These are phyloP conservation scores for Primulina huaijiensis DNA, from an alignment of 257 asterid species.

Conservation along the genomic window DNA sequence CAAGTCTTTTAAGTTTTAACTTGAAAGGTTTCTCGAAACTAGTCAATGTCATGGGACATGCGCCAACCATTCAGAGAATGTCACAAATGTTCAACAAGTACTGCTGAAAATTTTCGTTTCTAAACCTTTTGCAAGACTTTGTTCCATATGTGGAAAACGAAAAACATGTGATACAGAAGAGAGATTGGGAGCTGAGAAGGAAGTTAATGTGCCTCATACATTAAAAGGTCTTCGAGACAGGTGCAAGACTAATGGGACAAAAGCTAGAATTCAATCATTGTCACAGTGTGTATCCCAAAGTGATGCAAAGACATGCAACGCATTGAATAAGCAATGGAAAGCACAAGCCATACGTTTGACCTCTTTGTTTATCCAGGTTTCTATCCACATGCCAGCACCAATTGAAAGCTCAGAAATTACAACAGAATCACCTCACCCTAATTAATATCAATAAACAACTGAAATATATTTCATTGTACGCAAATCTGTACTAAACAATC, in stretches of 20 bases:
- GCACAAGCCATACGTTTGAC: constrained; percentile 51
- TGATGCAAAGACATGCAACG: not conserved
- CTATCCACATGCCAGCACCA: constrained; percentile 82
- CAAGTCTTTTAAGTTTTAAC: not conserved
- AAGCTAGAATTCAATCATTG: too few relatives aligned
- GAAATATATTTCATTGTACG: not conserved
- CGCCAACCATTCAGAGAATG: not conserved
- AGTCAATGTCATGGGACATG: not conserved
- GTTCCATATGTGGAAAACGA: not conserved
- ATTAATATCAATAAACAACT: not conserved
- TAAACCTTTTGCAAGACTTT: not conserved
- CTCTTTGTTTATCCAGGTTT: constrained; percentile 78
- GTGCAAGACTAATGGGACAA: not conserved
- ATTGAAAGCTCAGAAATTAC: constrained; percentile 13
- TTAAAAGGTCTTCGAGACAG: not conserved
- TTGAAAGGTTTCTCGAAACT: not conserved
- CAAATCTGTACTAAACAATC: not conserved
- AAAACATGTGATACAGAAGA: not conserved
- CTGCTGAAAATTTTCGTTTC: too few relatives aligned
- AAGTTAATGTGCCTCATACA: not conserved
- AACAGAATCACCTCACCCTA: not conserved
- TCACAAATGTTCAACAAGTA: not conserved
- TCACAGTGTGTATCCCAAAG: not conserved
- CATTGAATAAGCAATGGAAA: not conserved
- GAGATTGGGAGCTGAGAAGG: not conserved